A percentile compares a stretch with the other conserved stretches of the same genome.
Evolutionary conservation across 2,329 filamentous ascomycete genomes (phyloP).

Genomic region (Monilinia laxa): DNA sequence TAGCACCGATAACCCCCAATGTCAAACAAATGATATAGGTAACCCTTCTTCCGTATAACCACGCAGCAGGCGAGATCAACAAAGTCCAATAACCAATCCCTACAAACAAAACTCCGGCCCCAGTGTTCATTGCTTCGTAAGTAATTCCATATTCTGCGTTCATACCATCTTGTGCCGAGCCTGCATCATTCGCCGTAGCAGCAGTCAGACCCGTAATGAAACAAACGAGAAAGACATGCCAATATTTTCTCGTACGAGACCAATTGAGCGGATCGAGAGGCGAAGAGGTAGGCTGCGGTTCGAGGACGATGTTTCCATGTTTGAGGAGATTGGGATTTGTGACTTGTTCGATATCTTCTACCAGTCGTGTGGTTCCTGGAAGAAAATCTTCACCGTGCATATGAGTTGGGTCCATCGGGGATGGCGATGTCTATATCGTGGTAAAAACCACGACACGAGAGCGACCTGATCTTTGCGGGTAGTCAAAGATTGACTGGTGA

Average conservation of each 20-base stretch:
- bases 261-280: constrained; percentile 55
- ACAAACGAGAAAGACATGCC: constrained; percentile 52
- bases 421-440: constrained; percentile 17
- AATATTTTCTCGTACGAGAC: constrained; percentile 49
- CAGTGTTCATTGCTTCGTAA: constrained; percentile 54
- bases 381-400: constrained; percentile 29
- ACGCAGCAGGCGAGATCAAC: constrained; percentile 52
- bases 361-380: constrained; percentile 33
- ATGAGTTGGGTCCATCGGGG: constrained; percentile 16
- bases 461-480: constrained; percentile 3
- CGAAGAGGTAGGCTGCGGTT: constrained; percentile 53
- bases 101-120: constrained; percentile 56
- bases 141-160: constrained; percentile 51
- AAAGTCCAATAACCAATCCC: constrained; percentile 57
- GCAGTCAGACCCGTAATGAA: constrained; percentile 56
- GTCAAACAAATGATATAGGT: constrained; percentile 54
- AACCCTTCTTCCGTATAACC: constrained; percentile 54
- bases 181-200: constrained; percentile 56
- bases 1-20: constrained; percentile 50
- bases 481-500: constrained; percentile 10
- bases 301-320: constrained; percentile 50
- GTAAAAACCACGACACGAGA: constrained; percentile 17
- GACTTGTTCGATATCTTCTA: constrained; percentile 29
- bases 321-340: constrained; percentile 30
- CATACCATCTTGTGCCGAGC: constrained; percentile 52